Base-by-base conservation (phyloP, 2,329 filamentous ascomycete species). In the Hymenoscyphus albidus region DNA sequence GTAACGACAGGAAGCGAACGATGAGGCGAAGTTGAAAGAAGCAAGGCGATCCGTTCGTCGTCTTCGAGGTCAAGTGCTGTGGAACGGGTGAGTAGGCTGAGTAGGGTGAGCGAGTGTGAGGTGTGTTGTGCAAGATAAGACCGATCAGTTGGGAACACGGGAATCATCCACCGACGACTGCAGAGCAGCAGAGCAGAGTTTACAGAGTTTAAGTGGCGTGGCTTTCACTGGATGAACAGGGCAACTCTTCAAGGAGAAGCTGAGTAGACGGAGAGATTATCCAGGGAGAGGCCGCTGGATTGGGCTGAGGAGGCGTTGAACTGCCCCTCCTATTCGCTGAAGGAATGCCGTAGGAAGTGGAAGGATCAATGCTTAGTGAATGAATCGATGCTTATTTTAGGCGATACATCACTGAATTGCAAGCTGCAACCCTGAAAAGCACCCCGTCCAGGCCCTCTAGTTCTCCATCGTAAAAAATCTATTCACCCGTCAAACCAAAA, bases 1-100 rank as follows among this genome's bases (percentile, higher is more conserved):
- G 57, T 59, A 59, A 59, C 57, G 57, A 59, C 57, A 59, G 57
- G 57, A 39, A 42, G 35, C 9, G 9, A 35, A 18, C 57, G 38
- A 59, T 35, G 35, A 57, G 55, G 35, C 35, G 27, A 18, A 31
- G 55, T 22, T 3, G 35, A 38, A 32, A 32, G 55, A 27, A 32
- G 13, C 12, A 57, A 14, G 55, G 54, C 18, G 54, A 38, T 32
- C 12, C 5, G 9, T 4, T 32, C 16, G 55, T 32, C 6, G 27
- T 6, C 35, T 35, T 6, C 35, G 35, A 35, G 5, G 6, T 35
- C 35, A 35, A 35, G 9, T 32, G 13, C 18, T 16, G 55, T 13
- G 27, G 12, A 18, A 22, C 44, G 9, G 14, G 44, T 18, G 2
- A 18, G 16, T 6, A n/a, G 10, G 18, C 3, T 10, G 18, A 48